Evolutionary conservation across 176 grass and related monocot species (phyloP).

Genomic region (Oryza glumipatula): DNA sequence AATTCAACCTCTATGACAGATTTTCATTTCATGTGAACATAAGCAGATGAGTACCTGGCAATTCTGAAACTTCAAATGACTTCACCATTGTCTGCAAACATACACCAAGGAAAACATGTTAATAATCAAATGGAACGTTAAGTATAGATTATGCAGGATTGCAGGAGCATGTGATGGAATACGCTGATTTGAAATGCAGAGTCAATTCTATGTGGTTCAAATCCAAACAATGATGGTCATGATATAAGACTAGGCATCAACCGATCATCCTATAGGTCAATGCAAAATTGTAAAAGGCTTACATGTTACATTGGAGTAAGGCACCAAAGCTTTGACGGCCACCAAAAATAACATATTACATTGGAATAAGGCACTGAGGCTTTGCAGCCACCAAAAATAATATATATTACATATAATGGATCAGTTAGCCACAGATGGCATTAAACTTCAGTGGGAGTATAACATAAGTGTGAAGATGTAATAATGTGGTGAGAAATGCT

Average conservation of each 20-base stretch:
- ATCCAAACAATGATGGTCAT: neutral
- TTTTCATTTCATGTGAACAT: conserved; percentile 18
- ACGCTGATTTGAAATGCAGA: neutral
- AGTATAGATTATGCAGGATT: neutral
- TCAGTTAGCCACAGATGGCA: neutral
- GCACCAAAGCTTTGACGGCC: neutral
- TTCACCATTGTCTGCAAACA: conserved; percentile 95
- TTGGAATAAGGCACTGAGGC: neutral
- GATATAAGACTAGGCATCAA: neutral
- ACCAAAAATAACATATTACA: neutral
- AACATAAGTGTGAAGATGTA: neutral
- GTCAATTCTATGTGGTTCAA: neutral
- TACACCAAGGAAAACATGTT: conserved; percentile 36
- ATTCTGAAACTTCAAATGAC: conserved; percentile 93
- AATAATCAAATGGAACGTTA: conserved; percentile 10
- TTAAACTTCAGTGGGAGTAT: neutral
- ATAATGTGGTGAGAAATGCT: neutral
- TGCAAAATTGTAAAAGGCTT: conserved; percentile 1
- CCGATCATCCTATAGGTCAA: neutral
- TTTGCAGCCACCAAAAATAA: neutral
- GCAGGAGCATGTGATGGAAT: no score
- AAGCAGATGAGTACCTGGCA: conserved; percentile 70
- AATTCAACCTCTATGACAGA: neutral
- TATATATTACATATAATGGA: neutral
- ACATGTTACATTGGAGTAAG: neutral